phyloP scores from a whole-genome alignment of 306 rosid genomes.

The Aeschynomene evenia region DNA sequence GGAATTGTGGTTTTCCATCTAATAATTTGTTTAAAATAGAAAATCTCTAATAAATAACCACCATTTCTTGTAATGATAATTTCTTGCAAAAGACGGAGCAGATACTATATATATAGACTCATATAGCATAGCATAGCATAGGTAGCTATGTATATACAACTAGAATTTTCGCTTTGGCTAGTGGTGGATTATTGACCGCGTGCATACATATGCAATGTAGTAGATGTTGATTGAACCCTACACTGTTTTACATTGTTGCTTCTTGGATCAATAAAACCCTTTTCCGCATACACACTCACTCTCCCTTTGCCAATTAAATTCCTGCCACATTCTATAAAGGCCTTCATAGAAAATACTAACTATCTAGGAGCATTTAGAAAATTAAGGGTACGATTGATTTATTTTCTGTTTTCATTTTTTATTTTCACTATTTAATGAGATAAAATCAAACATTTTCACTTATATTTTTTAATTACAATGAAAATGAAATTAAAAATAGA shows the following conservation, averaged over 20 bases:
- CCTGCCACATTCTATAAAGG: neutral
- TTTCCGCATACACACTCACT: neutral
- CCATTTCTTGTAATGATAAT: neutral
- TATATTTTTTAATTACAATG: no score
- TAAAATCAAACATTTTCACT: no score
- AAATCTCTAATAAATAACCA: no score
- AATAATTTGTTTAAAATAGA: no score
- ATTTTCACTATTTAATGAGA: no score
- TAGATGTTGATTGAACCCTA: conserved; percentile 3
- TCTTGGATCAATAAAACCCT: conserved; percentile 22
- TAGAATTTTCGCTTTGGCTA: no score
- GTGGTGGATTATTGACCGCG: neutral
- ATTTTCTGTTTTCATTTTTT: no score
- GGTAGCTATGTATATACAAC: neutral
- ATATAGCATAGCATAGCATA: no score
- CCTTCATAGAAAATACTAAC: neutral
- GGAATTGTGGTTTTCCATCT: neutral
- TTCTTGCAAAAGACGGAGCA: neutral
- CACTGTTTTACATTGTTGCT: conserved; percentile 9
- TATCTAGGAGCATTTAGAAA: no score
- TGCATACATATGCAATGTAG: conserved; percentile 12
- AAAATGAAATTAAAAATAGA: no score
- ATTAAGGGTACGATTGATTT: no score
- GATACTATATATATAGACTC: neutral
- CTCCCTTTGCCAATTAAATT: conserved; percentile 6